Evolutionary conservation across 2,329 filamentous ascomycete species (phyloP), one percentile per base, ranked within the genome.

Genomic region (Exserohilum turcica): DNA sequence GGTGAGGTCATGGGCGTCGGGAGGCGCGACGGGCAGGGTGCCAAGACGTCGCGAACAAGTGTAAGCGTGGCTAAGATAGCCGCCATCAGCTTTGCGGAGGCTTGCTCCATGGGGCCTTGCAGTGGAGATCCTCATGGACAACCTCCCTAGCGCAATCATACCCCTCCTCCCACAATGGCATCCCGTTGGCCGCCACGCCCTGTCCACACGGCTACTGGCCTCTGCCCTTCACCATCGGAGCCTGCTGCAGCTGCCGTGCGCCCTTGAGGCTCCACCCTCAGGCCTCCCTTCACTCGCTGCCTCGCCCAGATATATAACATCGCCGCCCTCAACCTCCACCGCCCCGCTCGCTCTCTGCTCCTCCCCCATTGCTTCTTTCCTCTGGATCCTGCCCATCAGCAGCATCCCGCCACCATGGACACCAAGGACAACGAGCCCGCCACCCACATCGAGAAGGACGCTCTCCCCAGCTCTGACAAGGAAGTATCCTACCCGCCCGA

Each of bases 1-100:
- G 16, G n/a, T 50, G 46, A 54, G 46, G 51, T 54, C 51, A 54
- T 54, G 27, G 46, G 36, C 35, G 21, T 44, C 50, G 50, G 50
- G 29, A 48, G 32, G 21, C 38, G 51, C 51, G 51, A 54, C 29
- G 51, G 32, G 31, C 27, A 37, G 45, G 38, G 2, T 19, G 40
- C 39, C 51, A 54, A 54, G 46, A 5, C 16, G 7, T 43, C 24
- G 35, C 29, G 15, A 28, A 36, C 43, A 54, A 40, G n/a, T 24
- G 38, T 19, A 24, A 51, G 40, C 40, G 35, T 50, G 45, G 51
- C 40, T 39, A 48, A 53, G 38, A 38, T 53, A 37, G 43, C 50
- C 46, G 40, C 46, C 48, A 36, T 24, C 19, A 35, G 36, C 46
- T 40, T 40, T 54, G 46, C 21, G 35, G 40, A 45, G 40, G 46